Base-by-base conservation (phyloP, 768 basidiomycete species). In the Mycena polygramma region DNA sequence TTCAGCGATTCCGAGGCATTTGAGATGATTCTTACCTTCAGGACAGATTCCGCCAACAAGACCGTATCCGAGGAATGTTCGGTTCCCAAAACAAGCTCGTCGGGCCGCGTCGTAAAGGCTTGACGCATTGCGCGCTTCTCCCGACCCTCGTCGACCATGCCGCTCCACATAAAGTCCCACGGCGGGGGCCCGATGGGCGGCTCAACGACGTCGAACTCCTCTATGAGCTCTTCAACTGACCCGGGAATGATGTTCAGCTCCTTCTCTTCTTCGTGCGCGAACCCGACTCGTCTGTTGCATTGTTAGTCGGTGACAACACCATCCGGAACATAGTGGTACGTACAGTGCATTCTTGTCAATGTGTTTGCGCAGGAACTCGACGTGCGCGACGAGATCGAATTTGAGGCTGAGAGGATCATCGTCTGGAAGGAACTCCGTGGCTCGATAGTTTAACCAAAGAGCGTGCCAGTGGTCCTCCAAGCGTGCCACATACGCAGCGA, bases 301-400 rank as follows among this genome's bases (percentile, higher is more conserved):
- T 4, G 17, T 55, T 39, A 46, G 35, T 53, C 71, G 37, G 72
- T 79, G 66, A 73, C 39, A 49, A 49, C 9, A 71, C 49, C 57
- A 17, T 37, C 14, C 7, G 14, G 24, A 11, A 64, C 55, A n/a
- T 10, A 43, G 26, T 3, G 30, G 2, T 30, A 87, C 95, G 81
- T 75, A 97, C 96, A 98, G 74, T 2, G 92, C 90, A 77, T 90
- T 91, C 81, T 98, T 98, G 77, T 97, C 94, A 37, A 98, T 84
- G 74, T 94, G 88, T 13, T 85, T 85, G 49, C 97, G 88, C 61
- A 98, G 83, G 75, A 95, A 95, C 71, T 91, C 88, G 37, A 98
- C 77, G 75, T 97, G 95, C n/a, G 86, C 85, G 36, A 90, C 82
- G n/a, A 98, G 80, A 77, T 95, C 89, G 75, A 98, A 97, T 54